A percentile compares a stretch with the other conserved stretches of the same genome.
Conservation (phyloP, 2,329 filamentous ascomycete species). For the Botrytis medusae region DNA sequence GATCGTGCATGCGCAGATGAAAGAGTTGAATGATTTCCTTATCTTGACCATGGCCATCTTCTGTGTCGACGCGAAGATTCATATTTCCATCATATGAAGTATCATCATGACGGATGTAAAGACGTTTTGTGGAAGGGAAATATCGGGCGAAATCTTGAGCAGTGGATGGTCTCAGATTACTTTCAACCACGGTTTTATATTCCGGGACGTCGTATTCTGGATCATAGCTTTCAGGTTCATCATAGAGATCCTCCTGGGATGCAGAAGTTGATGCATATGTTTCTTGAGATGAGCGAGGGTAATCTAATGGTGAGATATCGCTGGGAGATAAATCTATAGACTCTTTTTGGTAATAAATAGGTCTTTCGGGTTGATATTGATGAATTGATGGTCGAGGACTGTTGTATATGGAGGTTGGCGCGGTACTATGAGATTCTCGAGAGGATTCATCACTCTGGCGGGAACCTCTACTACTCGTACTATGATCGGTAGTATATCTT, state of each 20-base stretch:
- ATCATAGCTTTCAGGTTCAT: constrained; percentile 47
- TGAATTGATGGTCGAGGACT: constrained; percentile 40
- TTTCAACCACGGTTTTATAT: constrained; percentile 59
- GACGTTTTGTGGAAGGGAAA: constrained; percentile 79
- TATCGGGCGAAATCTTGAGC: constrained; percentile 79
- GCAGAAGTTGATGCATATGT: constrained; percentile 76
- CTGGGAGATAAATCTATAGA: constrained; percentile 18
- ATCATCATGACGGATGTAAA: constrained; percentile 88
- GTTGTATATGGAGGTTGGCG: constrained; percentile 48
- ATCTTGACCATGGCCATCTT: constrained; percentile 54
- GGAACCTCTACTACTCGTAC: constrained; percentile 44
- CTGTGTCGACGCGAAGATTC: constrained; percentile 87
- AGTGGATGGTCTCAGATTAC: constrained; percentile 71
- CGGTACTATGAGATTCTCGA: constrained; percentile 49
- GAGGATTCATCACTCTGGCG: constrained; percentile 47
- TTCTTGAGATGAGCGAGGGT: constrained; percentile 49
- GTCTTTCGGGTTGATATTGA: constrained; percentile 26
- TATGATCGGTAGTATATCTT: constrained; percentile 33
- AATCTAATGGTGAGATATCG: constrained; percentile 33
- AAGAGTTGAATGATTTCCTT: constrained; percentile 75
- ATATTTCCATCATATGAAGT: constrained; percentile 90
- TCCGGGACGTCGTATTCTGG: constrained; percentile 40
- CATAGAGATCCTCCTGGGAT: constrained; percentile 55
- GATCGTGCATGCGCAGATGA: constrained; percentile 91
- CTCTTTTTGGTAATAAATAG: constrained; percentile 24